phyloP scores from a whole-genome alignment of 1,284 basidiomycete species.

The Ustilago trichophora region DNA sequence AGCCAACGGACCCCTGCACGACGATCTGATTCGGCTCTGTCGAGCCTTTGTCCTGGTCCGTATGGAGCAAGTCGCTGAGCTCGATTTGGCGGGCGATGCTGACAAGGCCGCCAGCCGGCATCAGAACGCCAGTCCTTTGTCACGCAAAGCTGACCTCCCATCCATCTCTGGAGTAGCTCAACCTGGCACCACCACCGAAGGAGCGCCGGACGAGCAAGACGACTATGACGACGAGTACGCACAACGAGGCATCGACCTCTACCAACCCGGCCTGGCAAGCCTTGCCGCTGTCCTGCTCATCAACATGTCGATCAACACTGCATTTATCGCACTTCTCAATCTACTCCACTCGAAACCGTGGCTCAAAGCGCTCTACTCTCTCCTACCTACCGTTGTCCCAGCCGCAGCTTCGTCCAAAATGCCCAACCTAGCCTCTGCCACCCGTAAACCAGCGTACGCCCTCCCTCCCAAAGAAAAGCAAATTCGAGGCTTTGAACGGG shows the following conservation, averaged over 20 bases:
- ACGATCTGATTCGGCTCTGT: conserved; percentile 85
- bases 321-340: conserved; percentile 87
- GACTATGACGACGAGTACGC: conserved; percentile 19
- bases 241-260: conserved; percentile 44
- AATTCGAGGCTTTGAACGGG: conserved; percentile 70
- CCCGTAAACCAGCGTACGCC: conserved; percentile 9
- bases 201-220: not conserved
- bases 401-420: not conserved
- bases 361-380: conserved; percentile 57
- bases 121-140: conserved; percentile 11
- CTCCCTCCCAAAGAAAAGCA: conserved; percentile 31
- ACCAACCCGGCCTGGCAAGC: conserved; percentile 63
- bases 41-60: conserved; percentile 90
- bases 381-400: conserved; percentile 19
- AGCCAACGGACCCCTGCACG: conserved; percentile 80
- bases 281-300: conserved; percentile 89
- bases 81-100: conserved; percentile 28
- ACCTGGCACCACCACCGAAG: no score
- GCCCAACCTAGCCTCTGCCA: not conserved
- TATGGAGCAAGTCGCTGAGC: conserved; percentile 75
- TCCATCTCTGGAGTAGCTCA: not conserved
- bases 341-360: conserved; percentile 68
- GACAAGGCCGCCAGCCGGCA: conserved; percentile 16
- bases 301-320: conserved; percentile 78
- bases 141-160: conserved; percentile 3